Percentiles rank a stretch among this genome's conserved stretches.
Evolutionary conservation across 1,284 basidiomycete genomes (phyloP).

Genomic region (Cystobasidiaceae sp.): DNA sequence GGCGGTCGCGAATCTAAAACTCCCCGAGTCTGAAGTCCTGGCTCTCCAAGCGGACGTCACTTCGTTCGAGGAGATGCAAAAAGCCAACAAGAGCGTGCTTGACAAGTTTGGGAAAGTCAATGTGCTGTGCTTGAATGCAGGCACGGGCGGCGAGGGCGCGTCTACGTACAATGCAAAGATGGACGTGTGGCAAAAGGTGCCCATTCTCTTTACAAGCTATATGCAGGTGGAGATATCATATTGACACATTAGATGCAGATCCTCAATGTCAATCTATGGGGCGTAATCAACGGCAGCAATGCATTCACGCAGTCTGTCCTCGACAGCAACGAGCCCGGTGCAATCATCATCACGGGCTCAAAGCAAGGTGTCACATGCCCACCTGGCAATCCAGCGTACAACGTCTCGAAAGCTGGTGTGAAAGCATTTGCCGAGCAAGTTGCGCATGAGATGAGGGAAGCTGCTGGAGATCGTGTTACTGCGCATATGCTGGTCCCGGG

Average conservation of each 20-base stretch:
- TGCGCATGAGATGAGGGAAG: slow-evolving; percentile 26
- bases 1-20: background rate
- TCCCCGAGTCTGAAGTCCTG: slow-evolving; percentile 30
- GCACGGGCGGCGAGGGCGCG: slow-evolving; percentile 9
- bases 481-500: slow-evolving; percentile 41
- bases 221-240: background rate
- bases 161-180: slow-evolving; percentile 27
- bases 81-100: slow-evolving; percentile 31
- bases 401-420: slow-evolving; percentile 34
- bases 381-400: slow-evolving; percentile 37
- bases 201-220: background rate
- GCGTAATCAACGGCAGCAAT: slow-evolving; percentile 39
- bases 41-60: slow-evolving; percentile 34
- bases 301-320: slow-evolving; percentile 39
- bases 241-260: slow-evolving; percentile 3
- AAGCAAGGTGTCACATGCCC: slow-evolving; percentile 43
- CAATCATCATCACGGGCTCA: slow-evolving; percentile 39
- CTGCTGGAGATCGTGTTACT: slow-evolving; percentile 18
- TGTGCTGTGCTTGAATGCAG: slow-evolving; percentile 40
- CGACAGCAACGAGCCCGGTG: slow-evolving; percentile 31
- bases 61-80: slow-evolving; percentile 24
- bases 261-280: slow-evolving; percentile 38
- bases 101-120: slow-evolving; percentile 33
- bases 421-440: slow-evolving; percentile 28
- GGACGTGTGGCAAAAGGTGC: slow-evolving; percentile 33